Base-by-base conservation (phyloP, 441 rosid species). In the Brassica hybrid region DNA sequence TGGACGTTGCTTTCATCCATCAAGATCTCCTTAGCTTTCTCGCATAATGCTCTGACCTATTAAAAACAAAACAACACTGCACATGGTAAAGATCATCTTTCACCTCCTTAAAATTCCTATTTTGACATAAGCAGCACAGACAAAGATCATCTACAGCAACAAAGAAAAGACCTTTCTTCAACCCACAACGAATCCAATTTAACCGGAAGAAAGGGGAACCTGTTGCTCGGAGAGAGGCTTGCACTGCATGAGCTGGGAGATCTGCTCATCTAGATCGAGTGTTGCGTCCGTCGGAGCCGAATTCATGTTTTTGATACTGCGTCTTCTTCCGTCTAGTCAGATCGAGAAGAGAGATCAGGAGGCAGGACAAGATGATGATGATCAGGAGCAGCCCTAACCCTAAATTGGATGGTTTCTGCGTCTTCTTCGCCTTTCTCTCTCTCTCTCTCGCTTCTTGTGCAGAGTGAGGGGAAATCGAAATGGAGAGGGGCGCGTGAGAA, bases 1-100 rank as follows among this genome's bases (percentile, higher is more conserved):
- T 88, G 95, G 76, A 90, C 95, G 76, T 88, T 90, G 88, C 92
- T 88, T 79, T 89, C 94, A 67, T 85, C 85, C 91, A 89, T 85
- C 72, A 89, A 52, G 60, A 85, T 84, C 87, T 90, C 95, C 84
- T 88, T 90, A 19, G 95, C 91, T 82, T 90, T 90, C 84, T 90
- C 95, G 11, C 92, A 90, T 79, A 90, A 79, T 64, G 80, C 81
- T 85, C 88, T 86, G 65, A 90, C 93, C 95, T 87, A 83, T n/a
- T 70, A 19, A 41, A 64, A 64, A 17, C 8, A 70, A 65, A 21
- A 27, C 14, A 81, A 59, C 8, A 68, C 17, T 11, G 30, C 52
- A 65, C 19, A 69, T 64, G 69, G 69, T 21, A 57, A 65, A 34
- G 61, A 36, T 50, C 70, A 14, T 19, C 73, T 60, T 69, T 65